A percentile compares a stretch with the other conserved stretches of the same genome.
These are phyloP conservation scores for Colletotrichum paranaense DNA, from an alignment of 2,329 filamentous ascomycete species.

Conservation along the genomic window DNA sequence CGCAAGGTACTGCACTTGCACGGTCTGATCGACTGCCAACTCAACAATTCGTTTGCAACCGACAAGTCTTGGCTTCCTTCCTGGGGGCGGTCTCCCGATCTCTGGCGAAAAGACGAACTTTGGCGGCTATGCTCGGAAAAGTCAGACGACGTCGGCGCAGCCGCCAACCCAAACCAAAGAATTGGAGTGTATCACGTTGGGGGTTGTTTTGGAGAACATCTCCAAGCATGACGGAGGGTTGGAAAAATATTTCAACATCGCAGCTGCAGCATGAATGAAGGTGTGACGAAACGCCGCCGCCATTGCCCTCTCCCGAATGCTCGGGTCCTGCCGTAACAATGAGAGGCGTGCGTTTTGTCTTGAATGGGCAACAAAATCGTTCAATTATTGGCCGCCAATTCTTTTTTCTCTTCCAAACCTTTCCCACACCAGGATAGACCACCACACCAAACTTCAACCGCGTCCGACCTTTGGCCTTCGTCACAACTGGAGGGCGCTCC, in stretches of 20 bases:
- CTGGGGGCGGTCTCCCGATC: background rate
- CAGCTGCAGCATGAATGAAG: conserved; percentile 6
- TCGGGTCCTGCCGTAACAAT: conserved; percentile 31
- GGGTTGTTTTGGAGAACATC: conserved; percentile 15
- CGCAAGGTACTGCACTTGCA: background rate
- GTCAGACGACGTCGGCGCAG: background rate
- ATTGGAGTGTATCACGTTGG: background rate
- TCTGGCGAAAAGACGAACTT: conserved; percentile 19
- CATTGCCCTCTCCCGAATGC: conserved; percentile 26
- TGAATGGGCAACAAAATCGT: conserved; percentile 10
- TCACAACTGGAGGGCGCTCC: conserved; percentile 5
- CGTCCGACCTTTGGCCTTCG: background rate
- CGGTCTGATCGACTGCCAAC: conserved; percentile 23
- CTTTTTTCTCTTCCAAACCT: background rate
- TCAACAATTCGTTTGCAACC: conserved; percentile 10
- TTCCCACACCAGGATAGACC: conserved; percentile 19
- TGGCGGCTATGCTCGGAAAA: conserved; percentile 3
- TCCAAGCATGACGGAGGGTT: conserved; percentile 21
- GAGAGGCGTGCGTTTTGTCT: conserved; percentile 1
- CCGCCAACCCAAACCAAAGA: background rate
- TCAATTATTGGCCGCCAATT: conserved; percentile 16
- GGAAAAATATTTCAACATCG: conserved; percentile 25
- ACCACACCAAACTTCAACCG: conserved; percentile 16
- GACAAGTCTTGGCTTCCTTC: conserved; percentile 9
- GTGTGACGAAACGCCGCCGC: conserved; percentile 26